A percentile compares a stretch with the other conserved stretches of the same genome.
Evolutionary conservation across 371 early-diverging fungal genomes (phyloP).

Genomic region (Dichotomocladium elegans): DNA sequence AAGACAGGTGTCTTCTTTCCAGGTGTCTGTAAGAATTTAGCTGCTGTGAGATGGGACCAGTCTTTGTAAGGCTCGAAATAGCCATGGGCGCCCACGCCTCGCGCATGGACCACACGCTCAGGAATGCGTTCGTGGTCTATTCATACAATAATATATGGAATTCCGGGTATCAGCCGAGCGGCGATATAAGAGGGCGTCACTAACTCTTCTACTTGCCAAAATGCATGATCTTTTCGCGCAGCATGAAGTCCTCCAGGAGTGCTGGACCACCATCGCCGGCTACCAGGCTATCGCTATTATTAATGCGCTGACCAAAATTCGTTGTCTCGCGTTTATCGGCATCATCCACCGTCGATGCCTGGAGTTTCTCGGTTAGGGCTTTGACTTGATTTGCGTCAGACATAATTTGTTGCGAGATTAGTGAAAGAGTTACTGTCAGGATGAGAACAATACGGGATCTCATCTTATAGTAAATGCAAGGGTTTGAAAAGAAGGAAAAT

Average conservation of each 20-base stretch:
- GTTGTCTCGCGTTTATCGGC: slow-evolving; percentile 4
- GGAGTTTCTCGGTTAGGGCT: no score
- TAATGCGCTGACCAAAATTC: slow-evolving; percentile 8
- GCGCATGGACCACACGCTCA: slow-evolving; percentile 54
- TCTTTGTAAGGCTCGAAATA: slow-evolving; percentile 46
- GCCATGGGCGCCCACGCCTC: slow-evolving; percentile 54
- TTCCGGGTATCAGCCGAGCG: background rate
- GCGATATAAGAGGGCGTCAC: no score
- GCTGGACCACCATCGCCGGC: slow-evolving; percentile 48
- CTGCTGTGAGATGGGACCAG: slow-evolving; percentile 40
- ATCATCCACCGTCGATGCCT: no score
- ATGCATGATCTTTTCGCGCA: slow-evolving; percentile 51
- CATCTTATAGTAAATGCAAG: no score
- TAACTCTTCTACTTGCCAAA: slow-evolving; percentile 33
- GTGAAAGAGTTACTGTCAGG: no score
- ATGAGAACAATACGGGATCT: no score
- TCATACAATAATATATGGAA: background rate
- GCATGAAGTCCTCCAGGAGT: slow-evolving; percentile 45
- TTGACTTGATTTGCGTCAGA: no score
- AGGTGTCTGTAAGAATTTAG: slow-evolving; percentile 26
- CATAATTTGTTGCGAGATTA: no score
- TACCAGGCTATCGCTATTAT: slow-evolving; percentile 15
- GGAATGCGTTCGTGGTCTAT: slow-evolving; percentile 35
- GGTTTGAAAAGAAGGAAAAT: no score
- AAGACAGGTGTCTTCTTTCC: slow-evolving; percentile 52